A percentile compares a stretch with the other conserved stretches of the same genome.
phyloP scores from a whole-genome alignment of 768 basidiomycete genomes.

The Russula sp. region DNA sequence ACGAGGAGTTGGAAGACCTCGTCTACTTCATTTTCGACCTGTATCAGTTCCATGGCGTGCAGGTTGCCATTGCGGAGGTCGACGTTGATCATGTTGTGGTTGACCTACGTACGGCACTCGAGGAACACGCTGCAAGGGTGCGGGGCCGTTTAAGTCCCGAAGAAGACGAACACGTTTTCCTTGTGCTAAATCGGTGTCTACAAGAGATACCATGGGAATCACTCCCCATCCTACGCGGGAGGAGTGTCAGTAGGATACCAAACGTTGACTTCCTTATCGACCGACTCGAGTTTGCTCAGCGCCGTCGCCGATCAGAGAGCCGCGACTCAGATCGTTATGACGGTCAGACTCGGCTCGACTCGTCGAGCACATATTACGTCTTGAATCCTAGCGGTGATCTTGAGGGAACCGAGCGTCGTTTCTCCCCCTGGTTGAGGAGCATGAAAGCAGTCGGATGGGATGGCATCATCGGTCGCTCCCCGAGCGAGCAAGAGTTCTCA shows the following conservation, averaged over 20 bases:
- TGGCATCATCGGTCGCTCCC: slow-evolving; percentile 69
- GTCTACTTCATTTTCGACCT: slow-evolving; percentile 92
- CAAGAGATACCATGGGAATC: slow-evolving; percentile 96
- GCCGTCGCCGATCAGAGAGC: slow-evolving; percentile 41
- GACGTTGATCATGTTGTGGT: slow-evolving; percentile 88
- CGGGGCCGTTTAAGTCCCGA: slow-evolving; percentile 33
- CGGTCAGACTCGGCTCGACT: slow-evolving; percentile 58
- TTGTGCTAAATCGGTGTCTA: slow-evolving; percentile 86
- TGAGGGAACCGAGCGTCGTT: slow-evolving; percentile 74
- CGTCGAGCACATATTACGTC: slow-evolving; percentile 72
- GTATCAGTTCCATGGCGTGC: slow-evolving; percentile 89
- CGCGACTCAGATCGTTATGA: slow-evolving; percentile 31
- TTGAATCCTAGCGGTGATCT: slow-evolving; percentile 94
- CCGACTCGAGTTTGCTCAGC: slow-evolving; percentile 57
- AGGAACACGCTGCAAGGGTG: slow-evolving; percentile 58
- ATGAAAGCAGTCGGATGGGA: slow-evolving; percentile 81
- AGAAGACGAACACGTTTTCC: slow-evolving; percentile 72
- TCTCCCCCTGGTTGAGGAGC: slow-evolving; percentile 69
- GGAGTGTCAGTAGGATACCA: slow-evolving; percentile 91
- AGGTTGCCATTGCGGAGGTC: slow-evolving; percentile 85
- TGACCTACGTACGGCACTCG: slow-evolving; percentile 73
- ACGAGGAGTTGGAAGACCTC: slow-evolving; percentile 95
- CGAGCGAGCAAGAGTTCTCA: slow-evolving; percentile 81
- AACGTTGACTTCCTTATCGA: slow-evolving; percentile 86
- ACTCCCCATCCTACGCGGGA: slow-evolving; percentile 77